These are phyloP conservation scores for Clavulina sp. DNA, from an alignment of 768 basidiomycete genomes.

Conservation along the genomic window DNA sequence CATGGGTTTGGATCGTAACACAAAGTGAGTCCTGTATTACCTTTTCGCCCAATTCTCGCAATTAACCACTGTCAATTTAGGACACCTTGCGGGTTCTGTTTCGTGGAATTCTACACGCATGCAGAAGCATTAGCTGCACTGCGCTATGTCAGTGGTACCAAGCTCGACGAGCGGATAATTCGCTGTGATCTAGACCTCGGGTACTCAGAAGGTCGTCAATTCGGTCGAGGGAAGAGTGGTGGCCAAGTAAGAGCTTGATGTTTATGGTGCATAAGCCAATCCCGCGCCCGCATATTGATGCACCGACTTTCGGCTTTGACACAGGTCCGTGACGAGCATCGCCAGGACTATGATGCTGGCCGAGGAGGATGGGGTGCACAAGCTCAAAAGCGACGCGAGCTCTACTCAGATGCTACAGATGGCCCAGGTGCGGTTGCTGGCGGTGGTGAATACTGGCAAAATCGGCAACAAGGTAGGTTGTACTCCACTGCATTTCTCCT, in stretches of 20 bases:
- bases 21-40: slow-evolving; percentile 33
- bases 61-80: slow-evolving; percentile 21
- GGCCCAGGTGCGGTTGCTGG: slow-evolving; percentile 66
- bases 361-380: slow-evolving; percentile 83
- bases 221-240: slow-evolving; percentile 91
- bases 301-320: slow-evolving; percentile 8
- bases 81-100: slow-evolving; percentile 90
- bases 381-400: slow-evolving; percentile 45
- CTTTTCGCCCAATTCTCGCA: background rate
- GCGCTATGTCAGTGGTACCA: slow-evolving; percentile 92
- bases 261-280: background rate
- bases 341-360: slow-evolving; percentile 93
- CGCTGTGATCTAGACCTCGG: slow-evolving; percentile 95
- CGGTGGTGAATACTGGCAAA: slow-evolving; percentile 78
- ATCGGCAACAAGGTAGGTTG: slow-evolving; percentile 7
- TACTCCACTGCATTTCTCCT: background rate
- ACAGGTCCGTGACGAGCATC: slow-evolving; percentile 78
- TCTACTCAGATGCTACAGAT: slow-evolving; percentile 66
- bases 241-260: slow-evolving; percentile 42
- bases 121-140: slow-evolving; percentile 82
- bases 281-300: too few relatives aligned
- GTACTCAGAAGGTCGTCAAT: slow-evolving; percentile 92
- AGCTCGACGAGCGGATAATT: slow-evolving; percentile 96
- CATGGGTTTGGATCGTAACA: slow-evolving; percentile 85
- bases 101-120: slow-evolving; percentile 92